phyloP scores from a whole-genome alignment of 78 protist species.

The Mantamonas sphyraenae region DNA sequence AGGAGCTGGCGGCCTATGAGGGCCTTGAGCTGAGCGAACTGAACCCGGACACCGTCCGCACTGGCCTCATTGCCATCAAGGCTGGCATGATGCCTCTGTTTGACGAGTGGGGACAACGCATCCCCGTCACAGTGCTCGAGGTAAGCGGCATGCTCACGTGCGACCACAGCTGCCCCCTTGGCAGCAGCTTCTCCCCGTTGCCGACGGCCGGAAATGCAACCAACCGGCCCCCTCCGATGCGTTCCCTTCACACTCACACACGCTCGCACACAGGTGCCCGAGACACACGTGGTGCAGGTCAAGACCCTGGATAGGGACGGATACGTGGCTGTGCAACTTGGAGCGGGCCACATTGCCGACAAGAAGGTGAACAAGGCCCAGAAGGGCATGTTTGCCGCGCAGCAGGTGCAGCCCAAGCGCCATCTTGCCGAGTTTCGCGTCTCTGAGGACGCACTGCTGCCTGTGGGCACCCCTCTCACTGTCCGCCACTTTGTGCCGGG shows the following conservation, averaged over 20 bases:
- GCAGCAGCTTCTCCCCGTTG: too few species aligned
- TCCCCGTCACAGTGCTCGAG: background rate
- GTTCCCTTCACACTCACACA: background rate
- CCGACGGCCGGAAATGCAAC: too few species aligned
- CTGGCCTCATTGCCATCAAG: background rate
- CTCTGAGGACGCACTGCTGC: conserved; percentile 22
- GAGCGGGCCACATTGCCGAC: background rate
- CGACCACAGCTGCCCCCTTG: background rate
- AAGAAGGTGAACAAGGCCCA: too few species aligned
- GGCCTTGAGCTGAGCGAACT: too few species aligned
- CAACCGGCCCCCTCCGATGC: background rate
- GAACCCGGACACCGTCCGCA: background rate
- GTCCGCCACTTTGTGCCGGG: conserved; percentile 33
- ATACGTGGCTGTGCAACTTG: background rate
- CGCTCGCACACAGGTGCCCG: background rate
- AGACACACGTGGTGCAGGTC: background rate
- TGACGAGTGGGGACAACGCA: background rate
- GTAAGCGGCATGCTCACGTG: background rate
- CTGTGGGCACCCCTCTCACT: background rate
- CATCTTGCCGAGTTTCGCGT: conserved; percentile 16
- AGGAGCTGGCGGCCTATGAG: too few species aligned
- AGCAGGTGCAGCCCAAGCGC: conserved; percentile 6
- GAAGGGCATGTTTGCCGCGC: background rate
- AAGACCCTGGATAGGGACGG: background rate
- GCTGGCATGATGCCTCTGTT: background rate